Base-by-base conservation (phyloP, 805 yeast genomes). In the Wickerhamomyces kurtzmanii region DNA sequence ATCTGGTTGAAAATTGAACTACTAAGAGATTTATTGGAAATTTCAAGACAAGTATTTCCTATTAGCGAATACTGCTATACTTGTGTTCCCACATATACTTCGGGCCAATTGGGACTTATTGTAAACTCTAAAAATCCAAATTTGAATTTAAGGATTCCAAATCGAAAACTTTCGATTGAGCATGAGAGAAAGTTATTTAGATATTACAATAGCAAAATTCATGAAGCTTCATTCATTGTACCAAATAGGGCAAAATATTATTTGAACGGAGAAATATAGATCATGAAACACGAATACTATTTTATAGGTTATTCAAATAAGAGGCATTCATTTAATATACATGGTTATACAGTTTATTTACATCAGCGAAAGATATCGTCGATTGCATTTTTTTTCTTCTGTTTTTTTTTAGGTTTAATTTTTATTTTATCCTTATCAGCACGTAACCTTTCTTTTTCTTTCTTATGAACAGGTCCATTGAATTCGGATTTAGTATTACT, bases 31-130 rank as follows among this genome's bases (percentile, higher is more conserved):
- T 59, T 81, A 32, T 50, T 68, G 34, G 38, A 47, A 6, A 68
- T 66, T 24, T 76, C 76, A 22, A 44, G 53, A 15, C 46, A 53
- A 12, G 83, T 79, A 3, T 81, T 81, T 48, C 61, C 68, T 10
- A 65, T 64, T 31, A 80, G 76, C 4, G 59, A 66, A 39, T 79
- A 80, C 48, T 67, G 81, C 39, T 83, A 80, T 51, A 78, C 89
- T 36, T 78, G 83, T 42, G 84, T 84, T 53, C 95, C 95, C 22
- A 72, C 84, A 10, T 84, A 84, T 53, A 83, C 95, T 3, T 77
- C 89, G 6, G 95, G 95, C 11, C 94, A 83, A 53, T 65, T 84
- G 37, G 94, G 94, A 1, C 60, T 84, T 31, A 64, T 84, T 50
- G 69, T 82, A 14, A 81, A 89, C 35, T 65, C 78, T 23, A 77